Base-by-base conservation (phyloP, 305 asterid species). In the Ajuga reptans region DNA sequence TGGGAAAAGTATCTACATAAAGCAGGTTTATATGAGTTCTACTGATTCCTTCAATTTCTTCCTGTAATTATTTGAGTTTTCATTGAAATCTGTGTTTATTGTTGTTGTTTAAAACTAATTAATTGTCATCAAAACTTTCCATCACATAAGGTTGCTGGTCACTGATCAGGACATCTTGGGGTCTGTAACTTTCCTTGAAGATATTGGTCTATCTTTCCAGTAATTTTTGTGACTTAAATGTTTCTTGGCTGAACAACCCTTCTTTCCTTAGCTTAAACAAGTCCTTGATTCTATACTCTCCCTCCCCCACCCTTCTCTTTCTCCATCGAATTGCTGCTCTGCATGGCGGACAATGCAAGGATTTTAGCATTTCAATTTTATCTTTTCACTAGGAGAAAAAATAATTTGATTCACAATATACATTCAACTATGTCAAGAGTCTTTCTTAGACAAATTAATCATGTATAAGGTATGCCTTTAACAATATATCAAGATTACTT, bases 1-100 rank as follows among this genome's bases (percentile, higher is more conserved):
- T 64, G 96, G 96, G 68, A 90, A 92, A 85, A 92, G 97, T 68
- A 87, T 92, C 80, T 92, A 87, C 72, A 84, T 87, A 77, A 92
- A 92, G 80, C 97, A 92, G 96, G 98, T 88, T 21, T 33, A 74
- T 69, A 55, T 66, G 71, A 77, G 45, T 55, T 64, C 54, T 33
- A 52, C 17, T 27, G 42, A n/a, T 55, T 6, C 53, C 59, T 58
- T 21, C 39, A 21, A 37, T 34, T 71, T 75, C 55, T 45, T 62
- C 66, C 9, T 66, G 37, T 34, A 63, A 21, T 33, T 29, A 39
- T 60, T 17, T 72, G 17, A 33, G 43, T 39, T 46, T 34, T 56
- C 14, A 10, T 58, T 49, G 45, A 54, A 4, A 52, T 21, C 46
- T 67, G 66, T 41, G 6, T 72, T 63, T 64, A 50, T 34, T 67